phyloP scores from a whole-genome alignment of 2,329 filamentous ascomycete species.

The Neopestalotiopsis sp. region DNA sequence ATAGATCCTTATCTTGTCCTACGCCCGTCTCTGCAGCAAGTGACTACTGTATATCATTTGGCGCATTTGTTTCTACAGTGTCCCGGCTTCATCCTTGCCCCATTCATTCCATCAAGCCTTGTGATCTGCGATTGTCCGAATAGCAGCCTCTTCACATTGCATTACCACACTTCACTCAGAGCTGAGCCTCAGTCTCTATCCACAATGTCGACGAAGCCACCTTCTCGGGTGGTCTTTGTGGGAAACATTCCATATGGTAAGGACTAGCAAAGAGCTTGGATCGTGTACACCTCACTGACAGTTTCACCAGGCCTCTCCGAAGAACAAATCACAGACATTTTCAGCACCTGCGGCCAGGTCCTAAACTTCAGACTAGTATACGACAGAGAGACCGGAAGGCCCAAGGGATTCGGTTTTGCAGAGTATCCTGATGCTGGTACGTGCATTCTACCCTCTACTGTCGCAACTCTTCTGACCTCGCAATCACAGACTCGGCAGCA shows the following conservation, averaged over 20 bases:
- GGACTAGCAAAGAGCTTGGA: constrained; percentile 23
- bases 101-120: neutral
- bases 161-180: neutral
- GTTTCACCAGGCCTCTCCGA: constrained; percentile 78
- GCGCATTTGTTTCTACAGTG: neutral
- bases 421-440: constrained; percentile 91
- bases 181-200: neutral
- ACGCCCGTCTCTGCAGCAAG: neutral
- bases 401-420: constrained; percentile 96
- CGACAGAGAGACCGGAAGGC: constrained; percentile 91
- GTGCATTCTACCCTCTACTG: constrained; percentile 17
- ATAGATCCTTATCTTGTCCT: neutral
- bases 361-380: constrained; percentile 92
- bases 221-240: constrained; percentile 81
- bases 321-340: constrained; percentile 94
- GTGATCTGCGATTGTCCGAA: neutral
- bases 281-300: constrained; percentile 1
- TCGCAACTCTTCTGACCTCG: neutral
- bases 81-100: constrained; percentile 4
- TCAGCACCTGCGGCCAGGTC: constrained; percentile 87
- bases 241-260: constrained; percentile 85
- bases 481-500: constrained; percentile 72
- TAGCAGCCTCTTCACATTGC: neutral
- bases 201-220: constrained; percentile 75
- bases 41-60: neutral